Percentiles rank a stretch among this genome's conserved stretches.
Evolutionary conservation across 2,329 filamentous ascomycete species (phyloP).

Genomic region (Sporothrix brasiliensis): DNA sequence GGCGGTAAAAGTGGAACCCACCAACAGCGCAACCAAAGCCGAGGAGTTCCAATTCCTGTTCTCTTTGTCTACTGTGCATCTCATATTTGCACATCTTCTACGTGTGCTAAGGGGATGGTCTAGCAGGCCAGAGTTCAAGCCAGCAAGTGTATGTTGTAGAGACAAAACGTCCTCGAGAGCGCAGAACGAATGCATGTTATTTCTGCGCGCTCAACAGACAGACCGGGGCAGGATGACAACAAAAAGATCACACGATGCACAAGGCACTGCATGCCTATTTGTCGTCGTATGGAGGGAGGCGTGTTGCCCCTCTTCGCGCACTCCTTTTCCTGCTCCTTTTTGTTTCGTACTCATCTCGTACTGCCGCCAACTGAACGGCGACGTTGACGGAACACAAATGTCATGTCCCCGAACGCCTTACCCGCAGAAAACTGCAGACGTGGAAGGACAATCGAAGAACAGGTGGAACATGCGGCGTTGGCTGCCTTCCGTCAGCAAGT

Average conservation of each 20-base stretch:
- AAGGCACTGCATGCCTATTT: constrained; percentile 9
- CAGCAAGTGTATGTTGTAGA: neutral
- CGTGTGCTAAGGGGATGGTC: neutral
- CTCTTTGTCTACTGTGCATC: neutral
- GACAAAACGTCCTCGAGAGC: neutral
- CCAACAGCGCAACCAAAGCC: neutral
- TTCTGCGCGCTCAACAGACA: too few relatives aligned
- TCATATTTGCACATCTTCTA: neutral
- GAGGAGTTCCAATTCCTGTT: neutral
- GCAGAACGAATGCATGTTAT: constrained; percentile 10
- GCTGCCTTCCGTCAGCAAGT: constrained; percentile 1
- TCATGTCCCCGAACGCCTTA: neutral
- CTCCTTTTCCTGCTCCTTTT: neutral
- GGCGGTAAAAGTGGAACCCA: constrained; percentile 6
- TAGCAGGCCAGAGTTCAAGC: neutral
- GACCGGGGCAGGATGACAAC: neutral
- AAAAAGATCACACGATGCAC: neutral
- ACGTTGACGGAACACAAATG: neutral
- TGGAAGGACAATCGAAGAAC: neutral
- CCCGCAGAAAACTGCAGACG: neutral
- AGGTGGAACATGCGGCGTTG: neutral
- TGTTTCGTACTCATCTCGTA: constrained; percentile 14
- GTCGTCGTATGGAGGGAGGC: neutral
- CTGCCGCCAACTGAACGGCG: constrained; percentile 25
- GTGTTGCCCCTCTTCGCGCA: neutral